Evolutionary conservation across 306 rosid genomes (phyloP).

Genomic region (Cicer bijugum): DNA sequence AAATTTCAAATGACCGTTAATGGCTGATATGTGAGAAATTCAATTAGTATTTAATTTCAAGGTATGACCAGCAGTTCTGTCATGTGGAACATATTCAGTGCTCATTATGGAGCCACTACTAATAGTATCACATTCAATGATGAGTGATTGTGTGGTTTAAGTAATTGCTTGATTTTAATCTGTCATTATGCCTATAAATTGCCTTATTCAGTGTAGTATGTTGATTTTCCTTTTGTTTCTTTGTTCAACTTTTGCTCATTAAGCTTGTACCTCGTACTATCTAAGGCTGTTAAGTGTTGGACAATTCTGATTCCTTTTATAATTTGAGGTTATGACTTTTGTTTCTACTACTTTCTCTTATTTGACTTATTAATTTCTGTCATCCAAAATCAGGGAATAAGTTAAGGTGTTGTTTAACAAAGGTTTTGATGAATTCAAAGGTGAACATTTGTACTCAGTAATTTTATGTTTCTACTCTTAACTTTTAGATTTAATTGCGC

Average conservation of each 20-base stretch:
- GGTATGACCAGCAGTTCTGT: background rate
- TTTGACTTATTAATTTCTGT: background rate
- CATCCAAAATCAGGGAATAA: slow-evolving; percentile 52
- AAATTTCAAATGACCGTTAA: background rate
- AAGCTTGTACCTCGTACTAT: background rate
- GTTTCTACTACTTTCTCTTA: slow-evolving; percentile 14
- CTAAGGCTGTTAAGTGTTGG: background rate
- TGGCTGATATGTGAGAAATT: background rate
- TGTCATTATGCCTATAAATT: slow-evolving; percentile 1
- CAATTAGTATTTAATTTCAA: background rate
- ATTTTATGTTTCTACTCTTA: slow-evolving; percentile 9
- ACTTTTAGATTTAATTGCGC: background rate
- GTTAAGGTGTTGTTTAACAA: slow-evolving; percentile 58
- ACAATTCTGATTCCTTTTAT: background rate
- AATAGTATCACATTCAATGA: background rate
- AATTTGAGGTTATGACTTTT: background rate
- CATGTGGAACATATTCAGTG: background rate
- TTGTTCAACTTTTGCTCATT: background rate
- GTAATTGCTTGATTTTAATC: slow-evolving; percentile 9
- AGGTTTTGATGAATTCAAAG: slow-evolving; percentile 67
- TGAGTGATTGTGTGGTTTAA: background rate
- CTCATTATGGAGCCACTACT: background rate
- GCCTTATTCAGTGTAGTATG: slow-evolving; percentile 1
- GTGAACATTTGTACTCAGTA: slow-evolving; percentile 41
- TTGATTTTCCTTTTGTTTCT: slow-evolving; percentile 1